A percentile compares a stretch with the other conserved stretches of the same genome.
Evolutionary conservation across 1,284 basidiomycete genomes (phyloP).

Genomic region (Violaceomyces palustris): DNA sequence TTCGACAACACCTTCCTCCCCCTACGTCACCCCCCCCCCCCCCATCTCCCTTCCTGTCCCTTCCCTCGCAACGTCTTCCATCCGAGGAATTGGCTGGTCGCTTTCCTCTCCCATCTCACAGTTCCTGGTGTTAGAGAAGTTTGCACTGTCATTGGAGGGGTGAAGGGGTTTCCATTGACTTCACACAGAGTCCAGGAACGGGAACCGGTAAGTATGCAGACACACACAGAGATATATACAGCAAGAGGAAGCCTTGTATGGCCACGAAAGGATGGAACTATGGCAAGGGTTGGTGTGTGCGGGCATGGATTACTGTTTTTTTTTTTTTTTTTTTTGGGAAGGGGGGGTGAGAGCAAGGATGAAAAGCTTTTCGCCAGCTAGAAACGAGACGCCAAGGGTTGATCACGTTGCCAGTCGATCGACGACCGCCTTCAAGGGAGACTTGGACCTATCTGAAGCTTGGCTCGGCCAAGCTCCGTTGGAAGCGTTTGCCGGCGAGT

Average conservation of each 20-base stretch:
- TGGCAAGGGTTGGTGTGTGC: slow-evolving; percentile 5
- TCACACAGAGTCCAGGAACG: too few species aligned
- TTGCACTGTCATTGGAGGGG: too few species aligned
- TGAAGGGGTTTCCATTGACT: too few species aligned
- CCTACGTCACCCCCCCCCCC: too few species aligned
- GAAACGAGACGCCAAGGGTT: background rate
- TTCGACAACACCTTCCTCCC: too few species aligned
- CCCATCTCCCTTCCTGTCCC: too few species aligned
- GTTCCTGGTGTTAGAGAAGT: too few species aligned
- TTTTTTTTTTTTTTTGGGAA: slow-evolving; percentile 1
- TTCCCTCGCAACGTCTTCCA: too few species aligned
- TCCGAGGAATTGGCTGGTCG: too few species aligned
- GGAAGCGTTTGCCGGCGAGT: too few species aligned
- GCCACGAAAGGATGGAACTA: slow-evolving; percentile 26
- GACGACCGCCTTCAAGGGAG: slow-evolving; percentile 12
- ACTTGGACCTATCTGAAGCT: background rate
- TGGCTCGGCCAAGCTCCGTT: background rate
- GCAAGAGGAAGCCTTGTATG: background rate
- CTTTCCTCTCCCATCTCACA: too few species aligned
- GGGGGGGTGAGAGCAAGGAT: background rate
- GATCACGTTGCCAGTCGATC: slow-evolving; percentile 14
- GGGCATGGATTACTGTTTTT: slow-evolving; percentile 3
- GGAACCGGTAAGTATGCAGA: too few species aligned
- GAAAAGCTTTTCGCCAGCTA: background rate
- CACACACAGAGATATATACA: slow-evolving; percentile 8